Conservation (phyloP, 129 eudicot genomes). For the Flaveria ramosissima region DNA sequence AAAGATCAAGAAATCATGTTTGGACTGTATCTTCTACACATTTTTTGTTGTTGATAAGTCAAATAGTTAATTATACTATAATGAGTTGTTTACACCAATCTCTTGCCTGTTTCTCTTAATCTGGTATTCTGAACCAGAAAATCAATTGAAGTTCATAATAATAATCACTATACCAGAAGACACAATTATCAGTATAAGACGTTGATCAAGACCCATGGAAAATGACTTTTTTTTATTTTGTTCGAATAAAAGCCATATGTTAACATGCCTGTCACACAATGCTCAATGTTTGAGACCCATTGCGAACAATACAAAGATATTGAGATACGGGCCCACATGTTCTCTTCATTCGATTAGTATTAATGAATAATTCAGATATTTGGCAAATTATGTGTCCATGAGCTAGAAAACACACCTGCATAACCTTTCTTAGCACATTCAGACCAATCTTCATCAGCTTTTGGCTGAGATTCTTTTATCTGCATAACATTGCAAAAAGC, state of each 20-base stretch:
- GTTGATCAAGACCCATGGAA: too few species aligned
- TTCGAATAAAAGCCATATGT: too few species aligned
- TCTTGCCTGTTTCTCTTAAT: neutral
- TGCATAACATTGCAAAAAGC: slow-evolving; percentile 24
- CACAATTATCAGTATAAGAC: neutral
- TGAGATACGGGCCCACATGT: neutral
- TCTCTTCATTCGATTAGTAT: neutral
- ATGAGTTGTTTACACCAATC: neutral
- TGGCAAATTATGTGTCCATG: neutral
- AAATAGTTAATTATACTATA: too few species aligned
- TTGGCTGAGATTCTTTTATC: slow-evolving; percentile 54
- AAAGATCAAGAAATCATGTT: neutral
- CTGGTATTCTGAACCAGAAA: neutral
- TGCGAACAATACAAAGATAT: too few species aligned
- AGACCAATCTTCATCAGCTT: slow-evolving; percentile 66
- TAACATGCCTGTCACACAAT: too few species aligned
- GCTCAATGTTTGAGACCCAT: too few species aligned
- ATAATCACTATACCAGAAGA: neutral
- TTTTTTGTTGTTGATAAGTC: too few species aligned
- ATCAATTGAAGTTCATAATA: neutral
- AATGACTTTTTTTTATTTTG: too few species aligned
- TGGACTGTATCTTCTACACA: neutral
- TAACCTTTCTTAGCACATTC: slow-evolving; percentile 82
- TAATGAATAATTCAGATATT: neutral
- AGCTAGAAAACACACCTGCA: slow-evolving; percentile 51